Evolutionary conservation across 148 eudicot species (phyloP), one percentile per base, ranked within the genome.

Genomic region (Cornus suecica): DNA sequence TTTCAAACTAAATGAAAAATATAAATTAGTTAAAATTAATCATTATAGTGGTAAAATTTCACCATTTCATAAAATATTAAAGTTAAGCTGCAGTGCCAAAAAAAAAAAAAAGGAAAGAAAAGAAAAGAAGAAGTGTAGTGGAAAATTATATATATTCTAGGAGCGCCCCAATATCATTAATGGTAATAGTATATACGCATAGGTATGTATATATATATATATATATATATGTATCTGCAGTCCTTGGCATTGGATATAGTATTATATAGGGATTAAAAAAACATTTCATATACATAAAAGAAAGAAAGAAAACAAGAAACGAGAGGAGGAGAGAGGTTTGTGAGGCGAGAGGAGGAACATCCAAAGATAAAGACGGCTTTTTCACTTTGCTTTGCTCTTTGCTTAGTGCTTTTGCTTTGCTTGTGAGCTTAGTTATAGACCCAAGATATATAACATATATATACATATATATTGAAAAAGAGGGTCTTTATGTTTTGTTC

Each of bases 341-440:
- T 48, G 20, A 52, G 58, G 29, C 25, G 20, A 13, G 4, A 18
- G n/a, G 69, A 31, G 69, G 37, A 42, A 72, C 77, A 77, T 20
- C 76, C 77, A 64, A 69, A 30, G 68, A 70, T 60, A 62, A 20
- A 76, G 78, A 66, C 71, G 75, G 76, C 80, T 7, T 69, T 70
- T 83, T 74, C n/a, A 66, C 48, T 45, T 41, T 75, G 28, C 48
- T 70, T 71, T 79, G 1, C 1, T 6, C 54, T 48, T 48, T 48
- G 20, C 54, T 48, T 48, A 11, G 54, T 48, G 54, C 54, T 48
- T 48, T 48, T 66, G 69, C 76, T 68, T 78, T 66, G 74, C 84
- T 75, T 78, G 69, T 65, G 80, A 78, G 71, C 75, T 75, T 68
- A 28, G 77, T 61, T 67, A 72, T 66, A 61, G 77, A 2, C 6